These are phyloP conservation scores for Ascochyta koolunga DNA, from an alignment of 2,329 filamentous ascomycete species.

Conservation along the genomic window DNA sequence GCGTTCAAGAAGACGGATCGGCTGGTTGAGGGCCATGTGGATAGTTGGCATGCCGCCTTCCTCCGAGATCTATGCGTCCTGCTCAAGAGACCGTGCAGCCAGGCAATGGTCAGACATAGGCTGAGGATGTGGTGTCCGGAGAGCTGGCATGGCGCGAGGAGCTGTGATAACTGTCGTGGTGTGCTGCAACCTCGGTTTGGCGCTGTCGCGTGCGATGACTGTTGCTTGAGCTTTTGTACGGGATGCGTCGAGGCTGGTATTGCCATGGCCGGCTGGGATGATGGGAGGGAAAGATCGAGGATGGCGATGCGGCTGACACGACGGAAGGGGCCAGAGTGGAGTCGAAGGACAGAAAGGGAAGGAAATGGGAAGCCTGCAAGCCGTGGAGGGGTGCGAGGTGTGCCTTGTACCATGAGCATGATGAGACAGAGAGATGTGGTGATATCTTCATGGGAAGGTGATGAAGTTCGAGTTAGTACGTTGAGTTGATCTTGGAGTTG, in stretches of 20 bases:
- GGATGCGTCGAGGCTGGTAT: conserved; percentile 46
- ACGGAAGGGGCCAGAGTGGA: conserved; percentile 28
- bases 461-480: neutral
- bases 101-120: conserved; percentile 51
- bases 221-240: conserved; percentile 50
- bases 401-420: conserved; percentile 47
- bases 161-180: conserved; percentile 47
- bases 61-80: conserved; percentile 55
- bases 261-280: conserved; percentile 41
- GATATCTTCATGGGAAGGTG: conserved; percentile 40
- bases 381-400: conserved; percentile 47
- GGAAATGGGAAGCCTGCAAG: conserved; percentile 46
- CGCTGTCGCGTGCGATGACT: conserved; percentile 50
- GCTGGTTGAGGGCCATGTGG: conserved; percentile 53
- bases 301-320: conserved; percentile 14
- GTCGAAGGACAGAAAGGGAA: conserved; percentile 32
- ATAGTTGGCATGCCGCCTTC: conserved; percentile 57
- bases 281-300: conserved; percentile 29
- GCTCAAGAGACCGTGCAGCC: conserved; percentile 53
- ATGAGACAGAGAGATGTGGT: conserved; percentile 43
- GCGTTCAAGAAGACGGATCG: conserved; percentile 60
- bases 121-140: conserved; percentile 50
- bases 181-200: conserved; percentile 49
- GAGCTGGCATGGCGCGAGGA: conserved; percentile 40
- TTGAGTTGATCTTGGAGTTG: neutral